These are phyloP conservation scores for Leishmania braziliensis DNA, from an alignment of 208 protist species.

Conservation along the genomic window DNA sequence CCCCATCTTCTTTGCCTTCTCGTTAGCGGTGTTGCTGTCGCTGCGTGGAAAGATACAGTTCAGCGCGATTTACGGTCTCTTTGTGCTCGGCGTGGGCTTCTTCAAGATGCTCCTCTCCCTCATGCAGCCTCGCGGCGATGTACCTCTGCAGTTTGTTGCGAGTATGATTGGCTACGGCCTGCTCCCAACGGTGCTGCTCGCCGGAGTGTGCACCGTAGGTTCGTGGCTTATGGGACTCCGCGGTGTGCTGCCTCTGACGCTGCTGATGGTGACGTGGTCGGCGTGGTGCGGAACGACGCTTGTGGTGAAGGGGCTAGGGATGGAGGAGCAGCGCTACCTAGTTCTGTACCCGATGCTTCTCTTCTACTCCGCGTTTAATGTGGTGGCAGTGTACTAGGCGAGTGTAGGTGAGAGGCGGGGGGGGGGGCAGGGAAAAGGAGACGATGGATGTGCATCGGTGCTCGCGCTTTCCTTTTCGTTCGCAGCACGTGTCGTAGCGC, in stretches of 20 bases:
- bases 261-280: constrained; percentile 76
- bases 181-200: constrained; percentile 77
- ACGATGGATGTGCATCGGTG: not conserved
- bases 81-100: constrained; percentile 66
- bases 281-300: constrained; percentile 80
- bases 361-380: constrained; percentile 85
- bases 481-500: not conserved
- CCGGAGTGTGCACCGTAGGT: constrained; percentile 43
- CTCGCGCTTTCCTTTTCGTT: not conserved
- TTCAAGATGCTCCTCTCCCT: constrained; percentile 78
- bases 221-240: constrained; percentile 43
- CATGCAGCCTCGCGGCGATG: constrained; percentile 53
- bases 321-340: constrained; percentile 72
- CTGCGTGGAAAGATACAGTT: constrained; percentile 84
- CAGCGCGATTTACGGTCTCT: constrained; percentile 82
- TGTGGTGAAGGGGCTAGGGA: constrained; percentile 56
- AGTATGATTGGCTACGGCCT: constrained; percentile 79
- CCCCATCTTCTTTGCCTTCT: constrained; percentile 72
- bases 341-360: constrained; percentile 81
- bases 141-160: constrained; percentile 71
- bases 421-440: not conserved
- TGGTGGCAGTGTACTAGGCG: constrained; percentile 70
- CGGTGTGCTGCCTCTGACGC: constrained; percentile 37
- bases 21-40: constrained; percentile 67
- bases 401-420: not conserved